phyloP scores from a whole-genome alignment of 139 green algal genomes.

The Tetradesmus lagerheimii region DNA sequence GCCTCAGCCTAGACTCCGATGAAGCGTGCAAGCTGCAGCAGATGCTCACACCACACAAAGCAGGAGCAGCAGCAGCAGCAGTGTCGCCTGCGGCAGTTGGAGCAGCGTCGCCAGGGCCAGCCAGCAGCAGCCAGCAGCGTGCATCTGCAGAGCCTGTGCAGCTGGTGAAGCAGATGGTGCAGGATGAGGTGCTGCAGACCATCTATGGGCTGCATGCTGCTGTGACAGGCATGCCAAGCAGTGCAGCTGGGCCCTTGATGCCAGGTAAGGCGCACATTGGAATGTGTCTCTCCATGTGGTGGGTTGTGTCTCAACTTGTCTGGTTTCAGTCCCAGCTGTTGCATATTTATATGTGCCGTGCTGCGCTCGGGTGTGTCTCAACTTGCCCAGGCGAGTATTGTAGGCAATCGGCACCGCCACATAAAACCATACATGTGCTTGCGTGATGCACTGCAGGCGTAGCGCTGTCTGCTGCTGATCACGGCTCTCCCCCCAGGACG shows the following conservation, averaged over 20 bases:
- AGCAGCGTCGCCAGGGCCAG: not conserved
- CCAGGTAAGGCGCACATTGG: not conserved
- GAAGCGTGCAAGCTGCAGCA: conserved; percentile 16
- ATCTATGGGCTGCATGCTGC: conserved; percentile 35
- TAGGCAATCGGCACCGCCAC: too few species aligned
- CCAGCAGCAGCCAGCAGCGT: not conserved
- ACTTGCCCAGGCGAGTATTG: too few species aligned
- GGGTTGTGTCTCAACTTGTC: not conserved
- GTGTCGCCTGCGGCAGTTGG: not conserved
- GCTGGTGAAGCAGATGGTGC: conserved; percentile 23
- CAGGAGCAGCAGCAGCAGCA: conserved; percentile 13
- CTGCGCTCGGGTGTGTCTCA: too few species aligned
- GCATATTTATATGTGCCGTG: too few species aligned
- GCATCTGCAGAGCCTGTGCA: not conserved
- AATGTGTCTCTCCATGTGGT: not conserved
- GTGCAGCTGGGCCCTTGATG: not conserved
- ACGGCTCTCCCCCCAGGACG: not conserved
- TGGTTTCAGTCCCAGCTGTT: not conserved
- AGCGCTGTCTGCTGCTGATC: not conserved
- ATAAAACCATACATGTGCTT: not conserved
- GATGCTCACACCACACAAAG: conserved; percentile 10
- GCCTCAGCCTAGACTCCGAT: not conserved
- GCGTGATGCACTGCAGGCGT: not conserved
- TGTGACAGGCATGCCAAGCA: not conserved
- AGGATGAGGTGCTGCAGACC: conserved; percentile 33